Conservation (phyloP, 169 alveolate species). For the Pseudocohnilembus persalinus region DNA sequence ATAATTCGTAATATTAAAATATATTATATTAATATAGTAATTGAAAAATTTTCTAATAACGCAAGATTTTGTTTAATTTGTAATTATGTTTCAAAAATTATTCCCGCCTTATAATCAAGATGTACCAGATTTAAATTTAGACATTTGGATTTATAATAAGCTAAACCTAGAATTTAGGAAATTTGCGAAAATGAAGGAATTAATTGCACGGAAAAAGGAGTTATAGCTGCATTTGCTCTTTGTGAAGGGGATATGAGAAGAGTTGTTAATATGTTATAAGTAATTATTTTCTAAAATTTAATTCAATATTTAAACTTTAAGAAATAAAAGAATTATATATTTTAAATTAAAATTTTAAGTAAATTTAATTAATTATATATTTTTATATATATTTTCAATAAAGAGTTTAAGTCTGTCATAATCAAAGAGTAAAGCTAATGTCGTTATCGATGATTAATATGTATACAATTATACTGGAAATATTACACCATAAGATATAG, state of each 20-base stretch:
- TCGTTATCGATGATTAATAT: background rate
- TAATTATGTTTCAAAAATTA: constrained; percentile 95
- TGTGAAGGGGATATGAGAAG: constrained; percentile 99
- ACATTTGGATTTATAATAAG: constrained; percentile 85
- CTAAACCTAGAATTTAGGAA: constrained; percentile 79
- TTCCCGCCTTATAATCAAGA: constrained; percentile 97
- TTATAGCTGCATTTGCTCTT: constrained; percentile 85
- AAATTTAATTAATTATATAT: no score
- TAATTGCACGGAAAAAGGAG: constrained; percentile 81
- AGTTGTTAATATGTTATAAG: constrained; percentile 95
- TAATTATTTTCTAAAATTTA: no score
- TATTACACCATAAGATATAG: constrained; percentile 87
- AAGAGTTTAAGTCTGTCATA: background rate
- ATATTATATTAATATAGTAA: constrained; percentile 54
- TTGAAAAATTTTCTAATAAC: constrained; percentile 96
- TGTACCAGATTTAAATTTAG: constrained; percentile 95
- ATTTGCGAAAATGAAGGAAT: constrained; percentile 89
- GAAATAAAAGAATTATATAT: no score
- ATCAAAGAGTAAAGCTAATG: no score
- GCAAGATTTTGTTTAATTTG: constrained; percentile 97
- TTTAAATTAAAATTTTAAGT: no score
- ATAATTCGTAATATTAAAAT: constrained; percentile 1
- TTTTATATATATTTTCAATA: no score
- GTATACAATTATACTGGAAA: constrained; percentile 75
- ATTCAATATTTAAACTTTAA: no score